These are phyloP conservation scores for Elsinoe australis DNA, from an alignment of 2,329 filamentous ascomycete genomes.

Conservation along the genomic window DNA sequence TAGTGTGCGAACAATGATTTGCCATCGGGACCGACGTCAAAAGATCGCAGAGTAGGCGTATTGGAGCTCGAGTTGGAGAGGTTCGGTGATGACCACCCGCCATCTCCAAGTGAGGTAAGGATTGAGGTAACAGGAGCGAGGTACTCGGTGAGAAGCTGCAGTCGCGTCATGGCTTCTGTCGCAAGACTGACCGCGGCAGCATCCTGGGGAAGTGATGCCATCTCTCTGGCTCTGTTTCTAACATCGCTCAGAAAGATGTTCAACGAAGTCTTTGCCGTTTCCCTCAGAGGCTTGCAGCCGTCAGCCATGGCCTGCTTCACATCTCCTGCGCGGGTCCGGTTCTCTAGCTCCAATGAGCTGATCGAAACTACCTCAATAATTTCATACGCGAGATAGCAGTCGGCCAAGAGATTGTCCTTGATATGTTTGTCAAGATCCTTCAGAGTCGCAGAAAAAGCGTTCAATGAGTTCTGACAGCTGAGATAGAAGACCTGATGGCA, in stretches of 20 bases:
- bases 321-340: constrained; percentile 62
- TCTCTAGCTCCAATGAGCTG: constrained; percentile 71
- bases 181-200: constrained; percentile 72
- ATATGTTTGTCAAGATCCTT: constrained; percentile 86
- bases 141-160: constrained; percentile 83
- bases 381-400: constrained; percentile 93
- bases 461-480: constrained; percentile 69
- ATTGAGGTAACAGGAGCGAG: constrained; percentile 79
- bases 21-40: constrained; percentile 84
- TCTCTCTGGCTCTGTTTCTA: constrained; percentile 56
- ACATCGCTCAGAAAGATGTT: constrained; percentile 78
- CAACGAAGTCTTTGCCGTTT: constrained; percentile 83
- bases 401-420: constrained; percentile 74
- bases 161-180: constrained; percentile 72
- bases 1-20: constrained; percentile 84
- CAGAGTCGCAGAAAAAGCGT: constrained; percentile 76
- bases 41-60: constrained; percentile 60
- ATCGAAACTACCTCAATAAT: constrained; percentile 83
- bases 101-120: constrained; percentile 84
- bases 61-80: constrained; percentile 50
- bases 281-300: constrained; percentile 78
- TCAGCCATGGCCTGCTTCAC: constrained; percentile 76
- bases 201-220: constrained; percentile 66
- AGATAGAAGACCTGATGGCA: constrained; percentile 71
- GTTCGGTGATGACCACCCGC: constrained; percentile 61